Evolutionary conservation across 75 land plant genomes (phyloP).

Genomic region (Selaginella moellendorffii): DNA sequence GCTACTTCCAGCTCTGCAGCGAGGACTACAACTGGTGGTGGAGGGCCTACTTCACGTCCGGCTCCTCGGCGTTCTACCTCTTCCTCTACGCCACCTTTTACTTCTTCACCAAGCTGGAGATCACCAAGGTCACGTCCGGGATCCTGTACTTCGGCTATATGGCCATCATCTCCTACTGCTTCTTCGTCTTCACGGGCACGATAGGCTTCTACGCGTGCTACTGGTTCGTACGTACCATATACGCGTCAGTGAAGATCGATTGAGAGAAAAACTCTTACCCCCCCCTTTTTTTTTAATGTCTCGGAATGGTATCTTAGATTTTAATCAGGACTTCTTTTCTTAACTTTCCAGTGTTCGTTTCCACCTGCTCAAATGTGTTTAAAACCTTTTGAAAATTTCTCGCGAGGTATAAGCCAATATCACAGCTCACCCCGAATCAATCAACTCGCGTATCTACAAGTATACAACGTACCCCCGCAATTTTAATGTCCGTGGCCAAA

Average conservation of each 20-base stretch:
- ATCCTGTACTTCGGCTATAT: constrained; percentile 49
- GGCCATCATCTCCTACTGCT: constrained; percentile 39
- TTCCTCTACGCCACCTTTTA: constrained; percentile 41
- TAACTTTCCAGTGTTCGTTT: too few relatives aligned
- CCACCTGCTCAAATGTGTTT: too few relatives aligned
- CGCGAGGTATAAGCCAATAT: too few relatives aligned
- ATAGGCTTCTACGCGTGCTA: constrained; percentile 90
- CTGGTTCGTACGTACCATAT: constrained; percentile 82
- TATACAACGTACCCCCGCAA: background rate
- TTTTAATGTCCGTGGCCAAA: background rate
- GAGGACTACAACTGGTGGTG: constrained; percentile 62
- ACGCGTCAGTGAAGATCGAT: constrained; percentile 90
- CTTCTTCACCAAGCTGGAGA: constrained; percentile 48
- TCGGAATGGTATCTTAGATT: too few relatives aligned
- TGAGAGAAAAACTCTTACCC: constrained; percentile 13
- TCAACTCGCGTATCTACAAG: constrained; percentile 1
- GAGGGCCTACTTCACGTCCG: constrained; percentile 42
- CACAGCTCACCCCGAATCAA: too few relatives aligned
- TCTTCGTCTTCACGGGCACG: constrained; percentile 36
- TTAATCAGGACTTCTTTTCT: too few relatives aligned
- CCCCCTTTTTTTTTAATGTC: too few relatives aligned
- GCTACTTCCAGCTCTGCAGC: constrained; percentile 51
- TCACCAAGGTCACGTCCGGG: constrained; percentile 43
- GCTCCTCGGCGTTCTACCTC: constrained; percentile 41
- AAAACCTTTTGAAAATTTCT: too few relatives aligned